Conservation (phyloP, 495 filamentous ascomycete genomes). For the Penicillium cataractarum region DNA sequence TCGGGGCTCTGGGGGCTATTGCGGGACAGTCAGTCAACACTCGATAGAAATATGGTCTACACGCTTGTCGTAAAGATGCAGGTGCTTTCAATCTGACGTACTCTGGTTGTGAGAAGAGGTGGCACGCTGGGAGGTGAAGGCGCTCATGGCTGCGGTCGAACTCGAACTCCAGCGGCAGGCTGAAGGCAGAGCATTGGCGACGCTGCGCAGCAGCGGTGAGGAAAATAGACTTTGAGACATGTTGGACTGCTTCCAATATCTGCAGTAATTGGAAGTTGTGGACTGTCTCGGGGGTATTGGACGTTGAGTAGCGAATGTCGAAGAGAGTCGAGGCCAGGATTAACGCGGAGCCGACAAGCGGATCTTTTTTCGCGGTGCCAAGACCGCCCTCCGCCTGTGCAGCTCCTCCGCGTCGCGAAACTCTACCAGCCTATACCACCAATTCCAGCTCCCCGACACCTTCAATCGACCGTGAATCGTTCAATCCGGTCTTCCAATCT, state of each 20-base stretch:
- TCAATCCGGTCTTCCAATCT: neutral
- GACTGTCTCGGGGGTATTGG: neutral
- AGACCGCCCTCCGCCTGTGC: slow-evolving; percentile 32
- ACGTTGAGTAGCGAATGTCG: neutral
- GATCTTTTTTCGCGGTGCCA: slow-evolving; percentile 38
- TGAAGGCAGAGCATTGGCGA: slow-evolving; percentile 27
- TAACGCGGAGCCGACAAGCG: slow-evolving; percentile 16
- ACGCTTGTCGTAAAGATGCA: neutral
- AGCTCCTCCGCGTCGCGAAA: slow-evolving; percentile 32
- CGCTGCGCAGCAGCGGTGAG: slow-evolving; percentile 36
- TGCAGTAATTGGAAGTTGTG: slow-evolving; percentile 5
- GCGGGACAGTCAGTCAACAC: slow-evolving; percentile 6
- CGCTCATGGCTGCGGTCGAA: slow-evolving; percentile 41
- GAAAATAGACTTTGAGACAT: slow-evolving; percentile 43
- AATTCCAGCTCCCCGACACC: neutral
- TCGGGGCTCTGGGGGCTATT: slow-evolving; percentile 23
- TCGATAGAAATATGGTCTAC: neutral
- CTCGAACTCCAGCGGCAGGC: slow-evolving; percentile 49
- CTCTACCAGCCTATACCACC: slow-evolving; percentile 8
- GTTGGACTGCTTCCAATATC: neutral
- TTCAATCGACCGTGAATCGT: neutral
- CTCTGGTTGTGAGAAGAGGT: slow-evolving; percentile 23
- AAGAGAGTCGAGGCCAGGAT: slow-evolving; percentile 7
- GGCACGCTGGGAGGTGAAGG: slow-evolving; percentile 33
- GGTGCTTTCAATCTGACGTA: neutral